Evolutionary conservation across 306 rosid genomes (phyloP).

Genomic region (Quercus gilva): DNA sequence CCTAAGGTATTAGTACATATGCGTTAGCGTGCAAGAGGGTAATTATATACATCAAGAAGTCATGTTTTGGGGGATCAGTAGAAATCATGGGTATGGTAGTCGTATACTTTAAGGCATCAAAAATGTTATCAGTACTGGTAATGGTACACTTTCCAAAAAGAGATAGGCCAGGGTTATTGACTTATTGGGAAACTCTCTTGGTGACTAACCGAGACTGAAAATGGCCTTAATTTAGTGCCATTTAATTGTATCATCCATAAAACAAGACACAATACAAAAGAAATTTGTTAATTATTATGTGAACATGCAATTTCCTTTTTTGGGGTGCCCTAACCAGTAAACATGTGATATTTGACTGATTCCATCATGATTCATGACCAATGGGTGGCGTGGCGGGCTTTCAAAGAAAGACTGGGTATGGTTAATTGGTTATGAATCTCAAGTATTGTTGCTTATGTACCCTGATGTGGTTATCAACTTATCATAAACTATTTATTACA

Average conservation of each 20-base stretch:
- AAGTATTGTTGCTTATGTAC: background rate
- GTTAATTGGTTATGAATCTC: background rate
- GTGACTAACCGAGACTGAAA: background rate
- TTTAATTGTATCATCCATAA: background rate
- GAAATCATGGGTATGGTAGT: background rate
- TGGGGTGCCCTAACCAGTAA: background rate
- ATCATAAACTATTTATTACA: too few relatives aligned
- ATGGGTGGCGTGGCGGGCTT: background rate
- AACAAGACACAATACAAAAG: background rate
- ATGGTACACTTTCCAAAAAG: background rate
- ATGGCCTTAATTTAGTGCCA: background rate
- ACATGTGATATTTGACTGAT: background rate
- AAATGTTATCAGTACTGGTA: background rate
- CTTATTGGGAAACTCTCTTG: background rate
- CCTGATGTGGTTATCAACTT: too few relatives aligned
- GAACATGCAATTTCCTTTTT: background rate
- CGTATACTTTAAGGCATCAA: background rate
- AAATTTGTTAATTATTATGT: background rate
- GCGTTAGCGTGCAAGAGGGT: too few relatives aligned
- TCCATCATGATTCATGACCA: background rate
- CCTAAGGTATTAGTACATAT: too few relatives aligned
- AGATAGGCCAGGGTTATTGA: background rate
- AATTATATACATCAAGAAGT: too few relatives aligned
- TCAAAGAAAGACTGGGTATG: background rate
- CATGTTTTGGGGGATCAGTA: too few relatives aligned